Evolutionary conservation across 177 flowering plant species (phyloP), one percentile per base, ranked within the genome.

Genomic region (Tripterygium wilfordii): DNA sequence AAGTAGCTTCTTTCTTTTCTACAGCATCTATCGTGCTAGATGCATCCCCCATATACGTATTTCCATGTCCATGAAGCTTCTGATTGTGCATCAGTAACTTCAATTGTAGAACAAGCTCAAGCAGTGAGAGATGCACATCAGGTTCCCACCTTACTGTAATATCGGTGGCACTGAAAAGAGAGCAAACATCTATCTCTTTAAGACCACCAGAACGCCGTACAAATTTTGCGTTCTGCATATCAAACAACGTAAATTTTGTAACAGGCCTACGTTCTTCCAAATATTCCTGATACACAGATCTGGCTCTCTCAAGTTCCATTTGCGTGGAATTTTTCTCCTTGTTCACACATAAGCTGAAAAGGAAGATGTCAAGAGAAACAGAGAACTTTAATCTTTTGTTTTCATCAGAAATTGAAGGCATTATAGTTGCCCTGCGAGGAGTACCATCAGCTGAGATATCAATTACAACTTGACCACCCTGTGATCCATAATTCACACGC

Each of bases 71-170:
- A 48, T 64, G 69, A 37, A 69, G 68, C 72, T 81, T 89, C 65
- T 74, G 79, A 56, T 65, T 70, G 12, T 78, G 76, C 15, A 82
- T 45, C 36, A 76, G 64, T 50, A 54, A 63, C 56, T 79, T 87
- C 71, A 87, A 43, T 21, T 63, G 84, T 56, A 94, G 47, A 49
- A 66, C 47, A 24, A 89, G 84, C 70, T 89, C 99, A 81, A 74
- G 41, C 10, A 94, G 51, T 31, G 97, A 74, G 37, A 94, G 46
- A 72, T 94, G 97, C 31, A 73, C 75, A 74, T 89, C 99, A 54
- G 99, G 99, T 61, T 89, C 99, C 99, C 99, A 94, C 54, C 90
- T 74, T 44, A 77, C 70, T n/a, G 79, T 36, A 61, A 94, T 89
- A 65, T 89, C 80, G 51, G 97, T 85, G 36, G 99, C 91, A 74